A percentile compares a stretch with the other conserved stretches of the same genome.
phyloP scores from a whole-genome alignment of 352 stramenopile genomes.

The Phytopythium delawarense region DNA sequence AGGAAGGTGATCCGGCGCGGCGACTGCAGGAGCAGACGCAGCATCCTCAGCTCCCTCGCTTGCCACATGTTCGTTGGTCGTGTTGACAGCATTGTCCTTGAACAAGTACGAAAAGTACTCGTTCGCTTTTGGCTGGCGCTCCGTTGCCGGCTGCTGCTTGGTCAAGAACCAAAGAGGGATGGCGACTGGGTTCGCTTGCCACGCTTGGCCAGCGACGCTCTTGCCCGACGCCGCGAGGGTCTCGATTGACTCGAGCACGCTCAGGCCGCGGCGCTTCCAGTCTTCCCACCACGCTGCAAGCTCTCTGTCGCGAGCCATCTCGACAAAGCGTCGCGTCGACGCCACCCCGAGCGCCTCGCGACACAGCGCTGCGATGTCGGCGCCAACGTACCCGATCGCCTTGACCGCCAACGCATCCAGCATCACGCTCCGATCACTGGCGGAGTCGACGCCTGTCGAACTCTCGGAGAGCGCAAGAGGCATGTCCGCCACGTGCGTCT shows the following conservation, averaged over 20 bases:
- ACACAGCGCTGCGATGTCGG: slow-evolving; percentile 75
- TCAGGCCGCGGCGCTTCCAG: slow-evolving; percentile 42
- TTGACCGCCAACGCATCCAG: slow-evolving; percentile 36
- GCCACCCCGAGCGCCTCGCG: slow-evolving; percentile 67
- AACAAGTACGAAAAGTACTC: slow-evolving; percentile 53
- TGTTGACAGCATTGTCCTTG: slow-evolving; percentile 6
- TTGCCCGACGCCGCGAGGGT: slow-evolving; percentile 26
- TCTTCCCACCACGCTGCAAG: slow-evolving; percentile 54
- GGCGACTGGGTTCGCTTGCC: slow-evolving; percentile 46
- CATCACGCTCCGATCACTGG: slow-evolving; percentile 22
- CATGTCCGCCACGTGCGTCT: slow-evolving; percentile 33
- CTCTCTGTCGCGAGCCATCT: slow-evolving; percentile 40
- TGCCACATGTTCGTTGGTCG: neutral
- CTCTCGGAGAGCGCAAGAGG: slow-evolving; percentile 1
- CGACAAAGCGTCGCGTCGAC: slow-evolving; percentile 59
- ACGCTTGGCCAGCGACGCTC: slow-evolving; percentile 43
- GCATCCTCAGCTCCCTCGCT: neutral
- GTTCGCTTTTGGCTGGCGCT: slow-evolving; percentile 2
- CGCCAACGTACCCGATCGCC: slow-evolving; percentile 73
- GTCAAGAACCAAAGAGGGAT: slow-evolving; percentile 71
- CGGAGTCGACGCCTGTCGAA: neutral
- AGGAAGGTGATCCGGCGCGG: neutral
- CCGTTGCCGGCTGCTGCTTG: slow-evolving; percentile 19
- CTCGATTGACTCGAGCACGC: slow-evolving; percentile 19
- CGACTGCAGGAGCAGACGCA: neutral